Conservation (phyloP, 108 stramenopile genomes). For the Nitzschia palea region DNA sequence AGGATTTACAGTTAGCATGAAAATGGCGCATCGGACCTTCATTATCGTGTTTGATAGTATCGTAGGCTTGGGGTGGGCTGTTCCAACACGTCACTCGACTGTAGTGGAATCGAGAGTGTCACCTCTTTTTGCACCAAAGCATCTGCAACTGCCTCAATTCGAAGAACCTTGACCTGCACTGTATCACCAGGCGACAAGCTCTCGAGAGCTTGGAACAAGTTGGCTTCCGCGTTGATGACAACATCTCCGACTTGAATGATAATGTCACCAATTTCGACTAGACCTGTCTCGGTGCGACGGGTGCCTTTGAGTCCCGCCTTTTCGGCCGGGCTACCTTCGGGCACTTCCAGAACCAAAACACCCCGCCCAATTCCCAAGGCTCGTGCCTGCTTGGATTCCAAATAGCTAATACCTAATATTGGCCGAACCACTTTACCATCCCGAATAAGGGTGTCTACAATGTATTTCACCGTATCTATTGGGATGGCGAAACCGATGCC, state of each 20-base stretch:
- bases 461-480: constrained; percentile 80
- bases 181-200: constrained; percentile 78
- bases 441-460: constrained; percentile 74
- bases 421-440: constrained; percentile 89
- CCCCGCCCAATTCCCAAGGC: constrained; percentile 89
- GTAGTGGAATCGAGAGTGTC: constrained; percentile 26
- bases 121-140: constrained; percentile 25
- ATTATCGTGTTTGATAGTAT: background rate
- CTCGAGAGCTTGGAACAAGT: constrained; percentile 90
- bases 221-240: constrained; percentile 80
- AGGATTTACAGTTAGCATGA: background rate
- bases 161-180: constrained; percentile 73
- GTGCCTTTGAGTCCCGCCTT: constrained; percentile 74
- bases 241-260: constrained; percentile 78
- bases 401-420: constrained; percentile 83
- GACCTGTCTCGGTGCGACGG: constrained; percentile 67
- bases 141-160: constrained; percentile 45
- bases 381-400: constrained; percentile 84
- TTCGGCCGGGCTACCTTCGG: constrained; percentile 63
- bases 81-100: constrained; percentile 31
- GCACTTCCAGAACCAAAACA: constrained; percentile 91
- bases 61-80: background rate
- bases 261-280: constrained; percentile 91
- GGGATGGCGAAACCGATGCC: constrained; percentile 98
- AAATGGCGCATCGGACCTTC: no score